Evolutionary conservation across 208 protist species (phyloP), one percentile per base, ranked within the genome.

Genomic region (Leishmania aethiopica): DNA sequence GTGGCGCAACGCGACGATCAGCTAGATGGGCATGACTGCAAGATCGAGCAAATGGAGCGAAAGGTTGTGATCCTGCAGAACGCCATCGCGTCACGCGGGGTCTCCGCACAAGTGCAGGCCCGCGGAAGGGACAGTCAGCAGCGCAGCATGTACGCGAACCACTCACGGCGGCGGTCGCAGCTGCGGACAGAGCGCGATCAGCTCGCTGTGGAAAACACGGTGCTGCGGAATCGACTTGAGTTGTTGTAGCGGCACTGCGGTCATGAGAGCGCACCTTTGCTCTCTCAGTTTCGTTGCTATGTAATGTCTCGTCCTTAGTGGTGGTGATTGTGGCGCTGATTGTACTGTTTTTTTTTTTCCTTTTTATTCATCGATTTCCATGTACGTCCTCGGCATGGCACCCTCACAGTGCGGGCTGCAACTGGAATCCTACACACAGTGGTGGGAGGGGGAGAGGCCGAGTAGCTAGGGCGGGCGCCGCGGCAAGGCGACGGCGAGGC

Each of bases 1-100:
- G 84, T 95, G 17, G 55, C 87, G 42, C 86, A 95, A 69, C 92
- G 92, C 62, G 92, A 97, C 60, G 76, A 86, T 51, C 91, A 95
- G 85, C 86, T 97, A 19, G 89, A 92, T 49, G 82, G 82, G 53
- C 84, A 93, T 83, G 94, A 97, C 83, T 86, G 87, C 22, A 89
- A 90, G 69, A 84, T 97, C 8, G 92, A 97, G 85, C 86, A 93
- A 80, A 83, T 96, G 71, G 92, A 95, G 78, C 78, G 80, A 19
- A 97, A 96, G 84, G 85, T 94, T 25, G 25, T 80, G 35, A 89
- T 97, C 75, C 78, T 97, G 53, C 89, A 93, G 80, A 90, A 84
- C 75, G 94, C 92, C 11, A 91, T 96, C 66, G 82, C 87, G 17
- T 96, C 94, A 19, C 90, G 90, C 32, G 81, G 86, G 42, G 83